Base-by-base conservation (phyloP, 495 filamentous ascomycete genomes). In the Daldinia grandis region DNA sequence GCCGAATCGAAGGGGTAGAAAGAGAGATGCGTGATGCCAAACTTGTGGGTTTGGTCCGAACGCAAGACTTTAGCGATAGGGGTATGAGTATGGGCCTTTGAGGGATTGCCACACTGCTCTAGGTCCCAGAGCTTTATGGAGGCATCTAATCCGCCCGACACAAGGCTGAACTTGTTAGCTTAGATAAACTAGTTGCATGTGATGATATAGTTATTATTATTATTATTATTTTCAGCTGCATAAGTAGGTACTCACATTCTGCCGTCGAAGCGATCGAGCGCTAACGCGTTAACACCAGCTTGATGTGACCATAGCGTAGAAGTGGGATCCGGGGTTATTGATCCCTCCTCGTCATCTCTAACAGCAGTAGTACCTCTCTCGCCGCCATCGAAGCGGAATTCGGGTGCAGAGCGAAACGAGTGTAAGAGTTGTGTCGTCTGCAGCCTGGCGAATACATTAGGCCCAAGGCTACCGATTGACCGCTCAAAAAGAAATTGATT, bases 1-100 rank as follows among this genome's bases (percentile, higher is more conserved):
- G 86, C 79, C 64, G 90, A 80, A 81, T 95, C 94, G 72, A 95
- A 95, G 3, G 94, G 93, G 73, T 95, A 97, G 80, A 96, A 96
- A 1, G 86, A 92, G 40, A 97, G 79, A 37, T 93, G 90, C 1
- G 94, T 97, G 58, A 97, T 90, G 56, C 92, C 91, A 71, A 90
- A 92, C 53, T 87, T 91, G 76, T 95, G 92, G 40, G 68, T 47
- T 57, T 71, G 50, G 6, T 62, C 38, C 35, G 75, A 79, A 42
- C 80, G 77, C 58, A 71, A 53, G 53, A 83, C 74, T 15, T 68
- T 53, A 25, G 80, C 84, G 9, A 82, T 74, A 5, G 89, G 84
- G 7, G 74, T 79, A 69, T 88, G 87, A 3, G 81, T 82, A 73
- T 86, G 75, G n/a, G 69, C 24, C 10, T 71, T 68, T 0, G 74